A percentile compares a stretch with the other conserved stretches of the same genome.
phyloP scores from a whole-genome alignment of 2,329 filamentous ascomycete genomes.

The Penicillium rolfsii region DNA sequence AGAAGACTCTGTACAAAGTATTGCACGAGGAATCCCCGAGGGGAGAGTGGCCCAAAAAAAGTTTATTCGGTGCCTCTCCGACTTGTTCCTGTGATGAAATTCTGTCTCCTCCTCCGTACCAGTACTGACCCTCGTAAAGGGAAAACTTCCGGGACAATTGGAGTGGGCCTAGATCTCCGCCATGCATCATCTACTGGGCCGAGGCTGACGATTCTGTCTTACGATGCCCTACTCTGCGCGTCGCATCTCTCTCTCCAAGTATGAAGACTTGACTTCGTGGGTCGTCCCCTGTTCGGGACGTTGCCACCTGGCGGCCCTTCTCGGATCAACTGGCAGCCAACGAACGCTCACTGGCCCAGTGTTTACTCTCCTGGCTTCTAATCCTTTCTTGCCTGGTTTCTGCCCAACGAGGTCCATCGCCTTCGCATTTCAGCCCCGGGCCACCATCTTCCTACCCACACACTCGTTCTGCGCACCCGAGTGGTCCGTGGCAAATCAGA shows the following conservation, averaged over 20 bases:
- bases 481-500: constrained; percentile 14
- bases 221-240: constrained; percentile 6
- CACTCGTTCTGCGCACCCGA: constrained; percentile 21
- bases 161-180: background rate
- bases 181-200: background rate
- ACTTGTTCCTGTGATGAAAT: background rate
- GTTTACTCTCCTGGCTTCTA: background rate
- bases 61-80: background rate
- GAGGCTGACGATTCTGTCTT: background rate
- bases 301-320: constrained; percentile 21
- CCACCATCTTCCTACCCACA: background rate
- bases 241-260: constrained; percentile 1
- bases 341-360: constrained; percentile 2
- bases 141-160: background rate
- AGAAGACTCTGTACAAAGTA: background rate
- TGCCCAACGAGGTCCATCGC: constrained; percentile 16
- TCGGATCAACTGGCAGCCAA: constrained; percentile 17
- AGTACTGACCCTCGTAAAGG: no score
- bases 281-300: background rate
- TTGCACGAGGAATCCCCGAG: background rate
- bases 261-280: background rate
- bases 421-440: constrained; percentile 19
- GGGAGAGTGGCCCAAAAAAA: background rate
- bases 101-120: background rate
- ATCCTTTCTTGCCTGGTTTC: constrained; percentile 1